Evolutionary conservation across 2,329 filamentous ascomycete species (phyloP).

Genomic region (Fusarium cicatricum): DNA sequence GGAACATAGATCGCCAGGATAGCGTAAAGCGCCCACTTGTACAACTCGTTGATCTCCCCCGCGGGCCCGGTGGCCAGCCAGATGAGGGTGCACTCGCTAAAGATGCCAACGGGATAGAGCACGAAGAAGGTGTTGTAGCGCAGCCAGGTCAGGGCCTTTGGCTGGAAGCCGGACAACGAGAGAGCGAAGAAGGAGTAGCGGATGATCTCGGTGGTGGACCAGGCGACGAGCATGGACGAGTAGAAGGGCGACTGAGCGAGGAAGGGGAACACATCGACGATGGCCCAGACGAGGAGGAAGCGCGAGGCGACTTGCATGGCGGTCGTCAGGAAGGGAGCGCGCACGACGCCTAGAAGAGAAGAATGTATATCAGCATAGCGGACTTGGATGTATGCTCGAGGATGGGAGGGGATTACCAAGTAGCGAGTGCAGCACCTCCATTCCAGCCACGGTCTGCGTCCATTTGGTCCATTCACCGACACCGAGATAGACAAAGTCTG

Average conservation of each 20-base stretch:
- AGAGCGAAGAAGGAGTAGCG: constrained; percentile 92
- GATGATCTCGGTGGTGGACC: constrained; percentile 91
- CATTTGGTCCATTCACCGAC: constrained; percentile 75
- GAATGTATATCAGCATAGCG: constrained; percentile 4
- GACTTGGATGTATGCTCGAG: background rate
- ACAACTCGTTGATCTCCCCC: constrained; percentile 52
- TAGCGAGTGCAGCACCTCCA: constrained; percentile 86
- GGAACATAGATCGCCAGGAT: constrained; percentile 82
- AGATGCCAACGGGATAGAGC: constrained; percentile 91
- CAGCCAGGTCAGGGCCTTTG: constrained; percentile 76
- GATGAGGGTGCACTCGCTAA: constrained; percentile 85
- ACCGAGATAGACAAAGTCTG: constrained; percentile 65
- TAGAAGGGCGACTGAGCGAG: constrained; percentile 71
- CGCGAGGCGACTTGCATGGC: constrained; percentile 89
- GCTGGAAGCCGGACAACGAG: constrained; percentile 69
- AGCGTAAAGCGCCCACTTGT: constrained; percentile 67
- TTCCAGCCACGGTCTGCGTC: constrained; percentile 83
- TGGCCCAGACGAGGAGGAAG: constrained; percentile 87
- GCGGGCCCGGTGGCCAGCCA: constrained; percentile 73
- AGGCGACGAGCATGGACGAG: constrained; percentile 82
- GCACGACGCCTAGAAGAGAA: constrained; percentile 72
- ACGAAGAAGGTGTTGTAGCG: constrained; percentile 93
- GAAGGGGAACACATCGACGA: constrained; percentile 77
- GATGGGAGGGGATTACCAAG: constrained; percentile 64
- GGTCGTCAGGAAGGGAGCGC: constrained; percentile 85